A percentile compares a stretch with the other conserved stretches of the same genome.
Evolutionary conservation across 176 grass and related monocot genomes (phyloP).

Genomic region (Alloteropsis semialata): DNA sequence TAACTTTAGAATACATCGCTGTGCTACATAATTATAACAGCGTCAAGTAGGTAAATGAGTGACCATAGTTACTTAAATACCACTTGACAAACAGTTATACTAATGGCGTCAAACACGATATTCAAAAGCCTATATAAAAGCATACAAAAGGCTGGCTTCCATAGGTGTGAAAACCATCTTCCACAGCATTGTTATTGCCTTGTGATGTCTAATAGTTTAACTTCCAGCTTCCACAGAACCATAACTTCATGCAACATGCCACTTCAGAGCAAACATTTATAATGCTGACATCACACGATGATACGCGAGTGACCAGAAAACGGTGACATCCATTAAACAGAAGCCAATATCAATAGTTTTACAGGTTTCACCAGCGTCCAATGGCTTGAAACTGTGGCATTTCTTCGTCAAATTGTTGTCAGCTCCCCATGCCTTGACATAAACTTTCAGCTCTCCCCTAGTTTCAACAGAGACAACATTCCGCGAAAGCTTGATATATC

Average conservation of each 20-base stretch:
- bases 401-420: background rate
- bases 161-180: background rate
- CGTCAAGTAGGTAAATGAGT: no score
- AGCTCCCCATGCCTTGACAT: background rate
- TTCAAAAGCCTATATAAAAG: no score
- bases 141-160: background rate
- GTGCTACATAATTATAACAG: no score
- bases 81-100: no score
- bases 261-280: background rate
- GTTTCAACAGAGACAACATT: background rate
- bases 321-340: background rate
- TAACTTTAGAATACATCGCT: no score
- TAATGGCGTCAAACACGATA: no score
- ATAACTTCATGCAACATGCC: background rate
- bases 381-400: background rate
- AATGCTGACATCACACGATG: rapidly evolving
- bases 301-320: background rate
- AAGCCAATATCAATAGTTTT: background rate
- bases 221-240: background rate
- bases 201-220: background rate
- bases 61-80: no score
- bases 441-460: background rate
- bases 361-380: background rate
- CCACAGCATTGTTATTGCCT: background rate
- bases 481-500: background rate